These are phyloP conservation scores for Psophocarpus tetragonolobus DNA, from an alignment of 306 rosid genomes.

Conservation along the genomic window DNA sequence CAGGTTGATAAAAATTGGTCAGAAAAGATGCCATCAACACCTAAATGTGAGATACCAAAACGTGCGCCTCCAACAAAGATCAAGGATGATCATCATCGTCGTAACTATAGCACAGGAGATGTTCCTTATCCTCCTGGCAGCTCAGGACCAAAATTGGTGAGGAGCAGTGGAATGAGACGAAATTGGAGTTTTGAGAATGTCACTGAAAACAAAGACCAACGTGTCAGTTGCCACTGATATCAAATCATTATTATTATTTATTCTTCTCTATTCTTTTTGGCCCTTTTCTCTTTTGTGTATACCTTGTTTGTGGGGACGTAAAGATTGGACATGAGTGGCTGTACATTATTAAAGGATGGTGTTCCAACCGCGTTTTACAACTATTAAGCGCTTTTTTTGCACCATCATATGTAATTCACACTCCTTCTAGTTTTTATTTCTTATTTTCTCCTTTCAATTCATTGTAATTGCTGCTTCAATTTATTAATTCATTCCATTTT, in stretches of 20 bases:
- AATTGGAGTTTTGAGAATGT: conserved; percentile 87
- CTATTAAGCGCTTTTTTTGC: conserved; percentile 19
- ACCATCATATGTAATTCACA: conserved; percentile 13
- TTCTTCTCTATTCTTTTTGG: not conserved
- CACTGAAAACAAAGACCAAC: conserved; percentile 30
- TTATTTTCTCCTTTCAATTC: not conserved
- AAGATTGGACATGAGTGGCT: conserved; percentile 16
- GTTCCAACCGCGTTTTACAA: conserved; percentile 26
- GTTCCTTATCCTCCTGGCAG: conserved; percentile 17
- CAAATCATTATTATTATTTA: not conserved
- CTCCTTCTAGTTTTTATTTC: not conserved
- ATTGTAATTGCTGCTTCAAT: conserved; percentile 23
- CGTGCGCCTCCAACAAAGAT: not conserved
- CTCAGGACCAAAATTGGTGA: conserved; percentile 50
- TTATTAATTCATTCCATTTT: conserved; percentile 7
- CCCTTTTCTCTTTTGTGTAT: conserved; percentile 10
- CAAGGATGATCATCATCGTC: not conserved
- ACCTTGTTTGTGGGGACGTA: conserved; percentile 19
- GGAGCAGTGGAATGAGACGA: conserved; percentile 88
- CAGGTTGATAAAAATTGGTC: conserved; percentile 39
- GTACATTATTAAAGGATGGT: conserved; percentile 12
- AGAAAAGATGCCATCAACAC: not conserved
- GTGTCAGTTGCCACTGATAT: conserved; percentile 25
- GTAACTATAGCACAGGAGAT: not conserved
- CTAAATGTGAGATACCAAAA: not conserved